Conservation (phyloP, 495 filamentous ascomycete genomes). For the Aspergillus wentii region DNA sequence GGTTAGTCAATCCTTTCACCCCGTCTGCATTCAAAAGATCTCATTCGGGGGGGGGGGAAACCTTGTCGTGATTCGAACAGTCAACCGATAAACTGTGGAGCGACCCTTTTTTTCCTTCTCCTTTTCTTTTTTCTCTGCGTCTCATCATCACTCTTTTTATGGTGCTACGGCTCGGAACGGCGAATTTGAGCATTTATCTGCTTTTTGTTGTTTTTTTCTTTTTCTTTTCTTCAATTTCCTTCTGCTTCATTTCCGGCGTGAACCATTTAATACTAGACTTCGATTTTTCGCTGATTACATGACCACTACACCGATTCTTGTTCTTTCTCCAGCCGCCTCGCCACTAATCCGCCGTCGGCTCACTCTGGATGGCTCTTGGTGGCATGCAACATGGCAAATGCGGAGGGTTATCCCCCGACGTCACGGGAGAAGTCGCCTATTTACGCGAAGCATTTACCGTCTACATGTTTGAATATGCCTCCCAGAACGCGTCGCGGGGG, state of each 20-base stretch:
- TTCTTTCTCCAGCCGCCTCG: conserved; percentile 4
- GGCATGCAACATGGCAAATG: too few species aligned
- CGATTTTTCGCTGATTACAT: conserved; percentile 20
- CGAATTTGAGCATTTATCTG: conserved; percentile 29
- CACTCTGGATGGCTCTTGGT: conserved; percentile 5
- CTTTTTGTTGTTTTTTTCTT: conserved; percentile 19
- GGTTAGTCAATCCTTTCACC: conserved; percentile 26
- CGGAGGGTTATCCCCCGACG: conserved; percentile 4
- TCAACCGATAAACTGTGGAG: too few species aligned
- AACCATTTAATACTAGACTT: conserved; percentile 36
- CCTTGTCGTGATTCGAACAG: neutral
- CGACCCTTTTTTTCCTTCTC: conserved; percentile 9
- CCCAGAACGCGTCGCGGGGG: conserved; percentile 6
- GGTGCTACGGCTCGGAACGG: conserved; percentile 44
- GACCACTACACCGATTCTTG: conserved; percentile 10
- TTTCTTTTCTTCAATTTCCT: conserved; percentile 9
- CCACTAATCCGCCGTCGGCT: conserved; percentile 3
- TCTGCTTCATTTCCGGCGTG: conserved; percentile 26
- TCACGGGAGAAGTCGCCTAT: conserved; percentile 9
- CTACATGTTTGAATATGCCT: conserved; percentile 15
- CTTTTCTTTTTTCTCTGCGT: conserved; percentile 7
- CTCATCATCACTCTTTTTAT: conserved; percentile 35
- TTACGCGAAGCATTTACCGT: conserved; percentile 15
- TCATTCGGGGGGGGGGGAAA: neutral
- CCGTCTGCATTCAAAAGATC: neutral